Base-by-base conservation (phyloP, 2,329 filamentous ascomycete genomes). In the Fusarium incarnatum region DNA sequence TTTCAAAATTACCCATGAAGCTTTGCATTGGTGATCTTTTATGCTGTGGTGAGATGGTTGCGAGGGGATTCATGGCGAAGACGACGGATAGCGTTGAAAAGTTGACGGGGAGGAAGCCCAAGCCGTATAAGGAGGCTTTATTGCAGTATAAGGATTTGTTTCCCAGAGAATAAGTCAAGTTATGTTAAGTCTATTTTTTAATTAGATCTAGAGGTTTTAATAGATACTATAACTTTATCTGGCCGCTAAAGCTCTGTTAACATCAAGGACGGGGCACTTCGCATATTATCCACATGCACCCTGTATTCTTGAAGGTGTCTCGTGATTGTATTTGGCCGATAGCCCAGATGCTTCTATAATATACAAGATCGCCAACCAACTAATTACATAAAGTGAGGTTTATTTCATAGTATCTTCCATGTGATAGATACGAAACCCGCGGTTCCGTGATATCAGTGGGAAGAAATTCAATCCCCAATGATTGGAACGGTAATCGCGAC, bases 11-110 rank as follows among this genome's bases (percentile, higher is more conserved):
- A 3, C 73, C 72, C 1, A 75, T 75, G 73, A 75, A 75, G 42
- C 22, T 75, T 6, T 75, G 73, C 15, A 75, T 75, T 1, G 73
- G 73, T 0, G 73, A 75, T 28, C 55, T 75, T 16, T 23, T 75
- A 40, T 75, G 71, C 28, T 73, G 66, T 22, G 73, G 73, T 16
- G 73, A 75, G 50, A 75, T 75, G 73, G 68, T 75, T 13, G 73
- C 66, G 1, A 47, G 32, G 0, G 68, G 61, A 1, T 68, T 63
- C 23, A 75, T 75, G 72, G 53, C 55, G 2, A 49, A 72, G 30
- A 60, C 67, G 6, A 73, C 44, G 9, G 72, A 75, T n/a, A 69
- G 48, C 11, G 72, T 75, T 28, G 73, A 75, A 48, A 75, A 67
- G 53, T 46, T 75, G 55, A 75, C 73, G 2, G 64, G 73, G 0